A percentile compares a stretch with the other conserved stretches of the same genome.
phyloP scores from a whole-genome alignment of 1,284 basidiomycete species.

The Rhodotorula sp. region DNA sequence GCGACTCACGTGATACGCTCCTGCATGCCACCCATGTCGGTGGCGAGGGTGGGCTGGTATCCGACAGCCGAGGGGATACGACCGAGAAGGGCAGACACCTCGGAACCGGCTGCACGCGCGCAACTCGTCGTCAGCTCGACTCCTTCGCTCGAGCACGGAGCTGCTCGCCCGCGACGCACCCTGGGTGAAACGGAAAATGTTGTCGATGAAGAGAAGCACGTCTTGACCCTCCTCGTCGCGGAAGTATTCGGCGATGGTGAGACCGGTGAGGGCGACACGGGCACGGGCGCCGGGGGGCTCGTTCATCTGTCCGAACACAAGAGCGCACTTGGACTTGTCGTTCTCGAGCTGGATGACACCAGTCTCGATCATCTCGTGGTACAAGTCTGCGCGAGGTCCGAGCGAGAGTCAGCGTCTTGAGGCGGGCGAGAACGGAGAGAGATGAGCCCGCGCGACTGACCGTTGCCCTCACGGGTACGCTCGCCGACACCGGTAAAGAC shows the following conservation, averaged over 20 bases:
- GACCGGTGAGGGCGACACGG: slow-evolving; percentile 97
- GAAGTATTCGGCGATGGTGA: slow-evolving; percentile 99
- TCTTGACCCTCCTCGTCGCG: slow-evolving; percentile 99
- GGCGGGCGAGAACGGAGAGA: background rate
- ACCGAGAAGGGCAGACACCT: slow-evolving; percentile 98
- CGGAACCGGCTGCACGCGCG: slow-evolving; percentile 94
- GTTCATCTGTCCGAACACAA: slow-evolving; percentile 99
- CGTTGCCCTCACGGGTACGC: slow-evolving; percentile 99
- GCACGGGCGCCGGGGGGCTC: slow-evolving; percentile 99
- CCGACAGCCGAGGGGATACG: slow-evolving; percentile 99
- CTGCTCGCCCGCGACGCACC: slow-evolving; percentile 4
- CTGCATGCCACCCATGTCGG: slow-evolving; percentile 99
- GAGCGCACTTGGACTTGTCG: slow-evolving; percentile 85
- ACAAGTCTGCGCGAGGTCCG: slow-evolving; percentile 61
- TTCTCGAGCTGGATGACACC: slow-evolving; percentile 86
- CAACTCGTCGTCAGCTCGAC: slow-evolving; percentile 54
- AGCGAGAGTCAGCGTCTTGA: background rate
- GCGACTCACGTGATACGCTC: slow-evolving; percentile 50
- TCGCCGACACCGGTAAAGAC: slow-evolving; percentile 99
- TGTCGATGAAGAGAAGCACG: slow-evolving; percentile 99
- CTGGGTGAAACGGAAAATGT: slow-evolving; percentile 79
- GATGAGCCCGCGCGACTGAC: slow-evolving; percentile 24
- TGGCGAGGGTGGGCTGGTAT: slow-evolving; percentile 99
- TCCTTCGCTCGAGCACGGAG: too few relatives aligned
- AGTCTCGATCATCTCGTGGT: slow-evolving; percentile 99